Evolutionary conservation across 1,284 basidiomycete species (phyloP).

Genomic region (Cronartium ribicola): DNA sequence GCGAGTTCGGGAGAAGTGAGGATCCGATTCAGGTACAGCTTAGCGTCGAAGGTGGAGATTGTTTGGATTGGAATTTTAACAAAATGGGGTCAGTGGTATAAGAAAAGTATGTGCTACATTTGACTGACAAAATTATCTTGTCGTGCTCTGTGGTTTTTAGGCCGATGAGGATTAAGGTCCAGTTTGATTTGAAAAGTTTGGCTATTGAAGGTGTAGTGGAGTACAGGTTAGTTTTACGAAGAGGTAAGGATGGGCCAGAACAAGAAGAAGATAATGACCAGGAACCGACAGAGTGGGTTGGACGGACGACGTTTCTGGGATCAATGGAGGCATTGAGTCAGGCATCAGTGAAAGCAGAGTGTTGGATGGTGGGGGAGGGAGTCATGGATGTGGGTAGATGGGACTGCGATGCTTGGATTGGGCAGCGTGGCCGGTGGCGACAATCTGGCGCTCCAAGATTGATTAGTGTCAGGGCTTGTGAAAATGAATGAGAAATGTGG

Average conservation of each 20-base stretch:
- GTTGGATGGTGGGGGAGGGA: slow-evolving; percentile 13
- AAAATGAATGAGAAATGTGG: background rate
- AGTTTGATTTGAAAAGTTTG: slow-evolving; percentile 25
- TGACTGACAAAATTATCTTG: background rate
- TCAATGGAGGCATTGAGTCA: background rate
- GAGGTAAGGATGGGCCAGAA: background rate
- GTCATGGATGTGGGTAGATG: slow-evolving; percentile 12
- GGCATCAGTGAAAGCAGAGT: background rate
- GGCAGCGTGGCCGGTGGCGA: background rate
- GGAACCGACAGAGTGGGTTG: slow-evolving; percentile 21
- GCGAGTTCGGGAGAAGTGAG: slow-evolving; percentile 71
- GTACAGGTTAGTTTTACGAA: background rate
- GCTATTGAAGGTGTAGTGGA: slow-evolving; percentile 5
- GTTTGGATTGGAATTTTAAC: slow-evolving; percentile 48
- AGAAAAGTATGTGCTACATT: background rate
- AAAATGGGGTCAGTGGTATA: slow-evolving; percentile 13
- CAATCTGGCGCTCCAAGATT: background rate
- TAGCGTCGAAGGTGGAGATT: slow-evolving; percentile 49
- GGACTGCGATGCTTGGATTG: background rate
- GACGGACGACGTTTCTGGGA: slow-evolving; percentile 11
- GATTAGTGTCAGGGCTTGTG: background rate
- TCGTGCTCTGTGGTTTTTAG: slow-evolving; percentile 4
- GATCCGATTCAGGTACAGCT: slow-evolving; percentile 59
- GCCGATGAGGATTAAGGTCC: slow-evolving; percentile 14
- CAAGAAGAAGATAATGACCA: background rate